These are phyloP conservation scores for Cordyceps javanica DNA, from an alignment of 2,329 filamentous ascomycete species.

Conservation along the genomic window DNA sequence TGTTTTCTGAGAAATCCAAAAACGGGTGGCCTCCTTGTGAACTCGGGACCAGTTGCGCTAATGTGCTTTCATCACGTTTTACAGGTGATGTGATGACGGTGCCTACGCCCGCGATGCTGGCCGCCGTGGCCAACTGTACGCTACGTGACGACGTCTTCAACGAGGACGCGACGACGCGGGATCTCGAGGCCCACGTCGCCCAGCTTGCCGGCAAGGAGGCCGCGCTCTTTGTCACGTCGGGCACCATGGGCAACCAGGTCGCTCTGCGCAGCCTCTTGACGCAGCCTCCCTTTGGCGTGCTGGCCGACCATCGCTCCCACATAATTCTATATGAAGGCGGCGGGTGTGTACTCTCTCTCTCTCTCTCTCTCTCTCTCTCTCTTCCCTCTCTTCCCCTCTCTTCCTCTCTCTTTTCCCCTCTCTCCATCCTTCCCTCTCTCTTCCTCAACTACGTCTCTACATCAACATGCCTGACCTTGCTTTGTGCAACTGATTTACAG, in stretches of 20 bases:
- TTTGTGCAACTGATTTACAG: conserved; percentile 31
- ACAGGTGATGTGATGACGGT: conserved; percentile 59
- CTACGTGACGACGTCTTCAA: conserved; percentile 78
- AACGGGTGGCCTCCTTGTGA: too few species aligned
- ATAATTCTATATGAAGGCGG: conserved; percentile 64
- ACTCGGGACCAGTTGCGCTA: too few species aligned
- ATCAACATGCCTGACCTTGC: background rate
- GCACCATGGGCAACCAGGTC: conserved; percentile 93
- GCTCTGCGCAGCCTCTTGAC: conserved; percentile 70
- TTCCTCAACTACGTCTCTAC: background rate
- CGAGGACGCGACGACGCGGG: conserved; percentile 72
- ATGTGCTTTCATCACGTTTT: too few species aligned
- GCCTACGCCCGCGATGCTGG: conserved; percentile 74
- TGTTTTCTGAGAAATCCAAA: too few species aligned
- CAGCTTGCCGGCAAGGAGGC: conserved; percentile 68
- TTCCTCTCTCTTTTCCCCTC: background rate
- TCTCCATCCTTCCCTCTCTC: too few species aligned
- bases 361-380: too few species aligned
- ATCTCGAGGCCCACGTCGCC: conserved; percentile 70
- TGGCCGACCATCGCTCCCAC: conserved; percentile 75
- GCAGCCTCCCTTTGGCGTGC: conserved; percentile 72
- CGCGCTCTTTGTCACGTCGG: conserved; percentile 75
- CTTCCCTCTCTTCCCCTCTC: too few species aligned
- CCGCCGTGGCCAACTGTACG: conserved; percentile 66
- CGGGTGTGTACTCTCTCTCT: conserved; percentile 39